A percentile compares a stretch with the other conserved stretches of the same genome.
phyloP scores from a whole-genome alignment of 1,139 yeast genomes.

The Spencermartinsiella ligniputridi region DNA sequence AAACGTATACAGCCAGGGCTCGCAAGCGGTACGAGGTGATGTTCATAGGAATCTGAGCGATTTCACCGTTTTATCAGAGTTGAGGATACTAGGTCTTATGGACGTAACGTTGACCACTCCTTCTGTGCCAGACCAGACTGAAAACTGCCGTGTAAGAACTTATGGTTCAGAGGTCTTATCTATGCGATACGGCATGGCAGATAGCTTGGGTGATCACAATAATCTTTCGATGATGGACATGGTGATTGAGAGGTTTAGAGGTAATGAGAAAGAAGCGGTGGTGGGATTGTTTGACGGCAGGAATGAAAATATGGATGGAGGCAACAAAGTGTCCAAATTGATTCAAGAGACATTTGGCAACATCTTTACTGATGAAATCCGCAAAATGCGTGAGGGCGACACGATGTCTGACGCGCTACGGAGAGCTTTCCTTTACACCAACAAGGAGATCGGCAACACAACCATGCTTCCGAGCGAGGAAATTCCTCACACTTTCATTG shows the following conservation, averaged over 20 bases:
- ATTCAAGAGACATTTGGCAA: slow-evolving; percentile 69
- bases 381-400: slow-evolving; percentile 42
- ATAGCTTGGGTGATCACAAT: slow-evolving; percentile 67
- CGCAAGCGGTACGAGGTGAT: slow-evolving; percentile 22
- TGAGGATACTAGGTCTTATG: slow-evolving; percentile 79
- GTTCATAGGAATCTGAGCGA: slow-evolving; percentile 59
- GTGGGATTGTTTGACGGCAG: slow-evolving; percentile 88
- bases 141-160: slow-evolving; percentile 82
- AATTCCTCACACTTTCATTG: slow-evolving; percentile 29
- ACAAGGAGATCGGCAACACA: slow-evolving; percentile 68
- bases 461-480: slow-evolving; percentile 33
- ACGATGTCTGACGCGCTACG: slow-evolving; percentile 64
- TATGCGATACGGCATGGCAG: slow-evolving; percentile 89
- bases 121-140: slow-evolving; percentile 82
- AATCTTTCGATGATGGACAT: slow-evolving; percentile 75
- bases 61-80: slow-evolving; percentile 64
- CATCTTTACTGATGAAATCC: slow-evolving; percentile 60
- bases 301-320: slow-evolving; percentile 40
- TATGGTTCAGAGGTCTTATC: slow-evolving; percentile 80
- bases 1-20: slow-evolving; percentile 46
- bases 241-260: slow-evolving; percentile 83
- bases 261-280: slow-evolving; percentile 66
- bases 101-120: slow-evolving; percentile 88
- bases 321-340: slow-evolving; percentile 63
- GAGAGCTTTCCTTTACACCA: slow-evolving; percentile 71